Percentiles rank a stretch among this genome's conserved stretches.
Conservation (phyloP, 257 asterid genomes). For the Plantago major region DNA sequence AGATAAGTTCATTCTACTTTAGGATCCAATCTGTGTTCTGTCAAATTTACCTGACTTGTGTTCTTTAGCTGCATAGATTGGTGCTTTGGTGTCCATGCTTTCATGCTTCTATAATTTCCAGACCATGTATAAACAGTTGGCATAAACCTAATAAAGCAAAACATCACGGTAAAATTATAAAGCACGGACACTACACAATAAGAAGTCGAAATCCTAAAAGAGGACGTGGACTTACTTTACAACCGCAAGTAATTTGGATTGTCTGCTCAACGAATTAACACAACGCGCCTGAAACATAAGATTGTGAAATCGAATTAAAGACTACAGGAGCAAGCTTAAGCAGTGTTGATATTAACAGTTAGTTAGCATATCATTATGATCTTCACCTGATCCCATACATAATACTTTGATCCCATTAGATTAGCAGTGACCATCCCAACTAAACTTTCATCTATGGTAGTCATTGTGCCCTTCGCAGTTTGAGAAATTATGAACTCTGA, state of each 20-base stretch:
- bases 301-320: not conserved
- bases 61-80: conserved; percentile 89
- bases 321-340: not conserved
- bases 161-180: not conserved
- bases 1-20: no score
- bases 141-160: conserved; percentile 38
- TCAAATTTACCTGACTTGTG: conserved; percentile 54
- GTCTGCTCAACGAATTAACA: conserved; percentile 36
- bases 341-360: not conserved
- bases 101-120: conserved; percentile 80
- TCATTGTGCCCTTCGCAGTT: conserved; percentile 40
- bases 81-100: conserved; percentile 84
- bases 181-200: not conserved
- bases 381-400: conserved; percentile 74
- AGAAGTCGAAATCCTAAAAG: no score
- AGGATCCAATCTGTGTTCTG: not conserved
- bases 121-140: conserved; percentile 80
- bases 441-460: conserved; percentile 53
- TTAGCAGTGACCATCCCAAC: conserved; percentile 66
- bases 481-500: conserved; percentile 77
- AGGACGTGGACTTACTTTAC: conserved; percentile 48
- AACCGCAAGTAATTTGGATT: conserved; percentile 59
- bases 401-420: conserved; percentile 78
- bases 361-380: not conserved
- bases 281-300: conserved; percentile 47